A percentile compares a stretch with the other conserved stretches of the same genome.
Conservation (phyloP, 805 yeast species). For the Candida jianshihensis region DNA sequence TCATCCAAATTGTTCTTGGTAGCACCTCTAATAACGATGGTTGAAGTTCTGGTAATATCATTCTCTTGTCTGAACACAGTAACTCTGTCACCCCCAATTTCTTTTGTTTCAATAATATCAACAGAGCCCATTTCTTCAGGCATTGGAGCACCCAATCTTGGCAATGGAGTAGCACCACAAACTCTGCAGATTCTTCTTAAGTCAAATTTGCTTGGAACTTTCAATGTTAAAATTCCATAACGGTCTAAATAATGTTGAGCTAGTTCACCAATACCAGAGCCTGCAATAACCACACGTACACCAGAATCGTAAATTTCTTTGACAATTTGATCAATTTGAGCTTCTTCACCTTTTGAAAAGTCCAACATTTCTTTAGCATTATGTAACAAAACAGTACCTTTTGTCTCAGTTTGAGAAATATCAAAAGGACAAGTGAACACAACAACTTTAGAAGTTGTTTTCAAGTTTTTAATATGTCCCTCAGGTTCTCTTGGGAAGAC, state of each 20-base stretch:
- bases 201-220: slow-evolving; percentile 91
- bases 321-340: slow-evolving; percentile 79
- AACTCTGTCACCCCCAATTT: slow-evolving; percentile 96
- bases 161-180: slow-evolving; percentile 95
- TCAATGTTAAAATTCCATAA: slow-evolving; percentile 74
- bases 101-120: slow-evolving; percentile 83
- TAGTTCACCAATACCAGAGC: slow-evolving; percentile 86
- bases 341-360: slow-evolving; percentile 94
- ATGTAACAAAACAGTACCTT: slow-evolving; percentile 93
- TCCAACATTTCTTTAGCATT: slow-evolving; percentile 96
- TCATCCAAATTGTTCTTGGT: slow-evolving; percentile 91
- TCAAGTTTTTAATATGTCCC: slow-evolving; percentile 67
- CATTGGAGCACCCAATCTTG: slow-evolving; percentile 89
- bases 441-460: slow-evolving; percentile 70
- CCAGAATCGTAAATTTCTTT: slow-evolving; percentile 81
- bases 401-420: slow-evolving; percentile 94
- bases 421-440: slow-evolving; percentile 92
- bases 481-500: slow-evolving; percentile 98
- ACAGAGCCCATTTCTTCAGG: slow-evolving; percentile 89
- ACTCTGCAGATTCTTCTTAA: slow-evolving; percentile 90
- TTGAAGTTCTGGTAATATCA: slow-evolving; percentile 69
- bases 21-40: slow-evolving; percentile 93
- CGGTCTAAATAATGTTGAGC: slow-evolving; percentile 91
- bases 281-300: slow-evolving; percentile 85
- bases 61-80: slow-evolving; percentile 81